Conservation (phyloP, 1,139 yeast genomes). For the Saccharomyces hybrid region DNA sequence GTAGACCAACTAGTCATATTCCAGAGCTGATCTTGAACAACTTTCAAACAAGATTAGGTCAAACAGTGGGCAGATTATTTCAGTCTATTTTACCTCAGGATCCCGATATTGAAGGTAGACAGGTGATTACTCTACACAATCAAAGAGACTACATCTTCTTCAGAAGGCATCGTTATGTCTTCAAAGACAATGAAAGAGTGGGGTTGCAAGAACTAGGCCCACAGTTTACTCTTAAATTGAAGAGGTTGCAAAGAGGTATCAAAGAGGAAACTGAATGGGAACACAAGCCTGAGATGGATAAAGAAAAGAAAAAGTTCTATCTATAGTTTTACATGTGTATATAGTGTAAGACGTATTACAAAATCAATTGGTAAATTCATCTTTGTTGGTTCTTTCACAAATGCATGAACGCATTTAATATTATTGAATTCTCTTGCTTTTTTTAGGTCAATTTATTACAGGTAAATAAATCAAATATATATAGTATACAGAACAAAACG, state of each 20-base stretch:
- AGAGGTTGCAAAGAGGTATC: slow-evolving; percentile 85
- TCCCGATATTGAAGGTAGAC: slow-evolving; percentile 92
- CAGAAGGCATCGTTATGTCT: slow-evolving; percentile 88
- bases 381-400: not conserved
- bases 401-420: not conserved
- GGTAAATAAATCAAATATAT: not conserved
- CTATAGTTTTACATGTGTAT: slow-evolving; percentile 37
- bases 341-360: not conserved
- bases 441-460: not conserved
- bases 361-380: not conserved
- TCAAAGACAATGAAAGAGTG: slow-evolving; percentile 81
- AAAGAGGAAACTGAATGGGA: slow-evolving; percentile 94
- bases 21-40: slow-evolving; percentile 90
- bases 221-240: slow-evolving; percentile 80
- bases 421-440: not conserved
- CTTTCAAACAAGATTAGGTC: slow-evolving; percentile 85
- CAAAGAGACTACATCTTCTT: slow-evolving; percentile 93
- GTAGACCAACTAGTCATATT: slow-evolving; percentile 78
- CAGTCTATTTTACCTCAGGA: slow-evolving; percentile 86
- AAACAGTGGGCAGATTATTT: slow-evolving; percentile 83
- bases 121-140: slow-evolving; percentile 89
- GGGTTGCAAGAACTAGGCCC: slow-evolving; percentile 96
- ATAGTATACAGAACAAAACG: slow-evolving; percentile 7
- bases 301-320: slow-evolving; percentile 87
- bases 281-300: slow-evolving; percentile 91